Conservation (phyloP, 805 yeast species). For the Komagataella ulmi region DNA sequence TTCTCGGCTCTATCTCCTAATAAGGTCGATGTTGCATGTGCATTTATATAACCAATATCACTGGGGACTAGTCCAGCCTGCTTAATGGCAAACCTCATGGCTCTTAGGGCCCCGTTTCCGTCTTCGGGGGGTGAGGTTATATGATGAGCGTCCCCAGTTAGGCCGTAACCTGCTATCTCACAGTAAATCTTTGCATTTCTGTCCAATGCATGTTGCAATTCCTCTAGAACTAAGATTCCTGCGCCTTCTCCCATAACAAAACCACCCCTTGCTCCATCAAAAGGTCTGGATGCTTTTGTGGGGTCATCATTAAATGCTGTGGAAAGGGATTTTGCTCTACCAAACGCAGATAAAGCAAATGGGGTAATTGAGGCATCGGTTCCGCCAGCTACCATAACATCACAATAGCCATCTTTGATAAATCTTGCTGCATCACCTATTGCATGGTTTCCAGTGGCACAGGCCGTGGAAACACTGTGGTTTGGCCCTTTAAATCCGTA, state of each 20-base stretch:
- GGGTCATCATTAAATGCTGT: conserved; percentile 53
- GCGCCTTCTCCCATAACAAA: conserved; percentile 92
- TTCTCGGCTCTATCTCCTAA: conserved; percentile 88
- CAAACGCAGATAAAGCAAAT: conserved; percentile 77
- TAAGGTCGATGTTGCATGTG: conserved; percentile 91
- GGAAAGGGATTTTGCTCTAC: conserved; percentile 73
- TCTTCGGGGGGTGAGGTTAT: conserved; percentile 80
- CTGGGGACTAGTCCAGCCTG: conserved; percentile 31
- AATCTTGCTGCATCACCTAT: conserved; percentile 87
- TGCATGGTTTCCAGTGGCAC: conserved; percentile 92
- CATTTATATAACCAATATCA: conserved; percentile 70
- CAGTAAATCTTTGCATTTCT: conserved; percentile 60
- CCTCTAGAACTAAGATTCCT: conserved; percentile 70
- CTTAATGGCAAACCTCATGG: conserved; percentile 68
- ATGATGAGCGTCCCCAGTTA: conserved; percentile 85
- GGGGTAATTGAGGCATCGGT: conserved; percentile 84
- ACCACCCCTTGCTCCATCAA: conserved; percentile 67
- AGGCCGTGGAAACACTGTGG: conserved; percentile 85
- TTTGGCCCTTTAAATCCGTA: conserved; percentile 73
- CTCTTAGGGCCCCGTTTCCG: conserved; percentile 74
- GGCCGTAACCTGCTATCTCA: conserved; percentile 78
- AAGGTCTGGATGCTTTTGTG: conserved; percentile 66
- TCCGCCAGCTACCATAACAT: conserved; percentile 91
- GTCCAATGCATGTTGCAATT: conserved; percentile 55
- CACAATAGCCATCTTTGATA: conserved; percentile 66